Evolutionary conservation across 108 stramenopile genomes (phyloP).

Genomic region (Nitzschia putrida): DNA sequence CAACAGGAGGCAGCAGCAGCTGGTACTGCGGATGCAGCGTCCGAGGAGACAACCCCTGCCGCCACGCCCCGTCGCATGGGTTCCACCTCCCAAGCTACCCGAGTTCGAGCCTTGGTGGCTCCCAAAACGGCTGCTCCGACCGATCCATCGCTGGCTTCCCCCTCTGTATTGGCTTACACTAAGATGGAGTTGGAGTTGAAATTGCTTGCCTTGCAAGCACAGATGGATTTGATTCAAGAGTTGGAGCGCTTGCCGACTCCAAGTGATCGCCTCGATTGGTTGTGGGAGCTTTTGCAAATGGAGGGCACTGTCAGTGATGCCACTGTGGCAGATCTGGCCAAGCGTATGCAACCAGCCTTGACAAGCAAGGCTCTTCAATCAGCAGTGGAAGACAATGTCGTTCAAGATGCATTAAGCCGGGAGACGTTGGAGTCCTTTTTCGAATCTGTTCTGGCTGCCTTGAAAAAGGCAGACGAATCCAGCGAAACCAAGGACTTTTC

Average conservation of each 20-base stretch:
- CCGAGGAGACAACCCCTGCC: background rate
- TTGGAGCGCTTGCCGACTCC: slow-evolving; percentile 6
- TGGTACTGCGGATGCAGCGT: slow-evolving; percentile 7
- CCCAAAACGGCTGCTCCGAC: too few species aligned
- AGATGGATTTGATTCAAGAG: slow-evolving; percentile 30
- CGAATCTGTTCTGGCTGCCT: slow-evolving; percentile 6
- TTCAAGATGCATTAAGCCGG: background rate
- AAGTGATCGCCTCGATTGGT: slow-evolving; percentile 25
- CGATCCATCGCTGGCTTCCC: too few species aligned
- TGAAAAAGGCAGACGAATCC: background rate
- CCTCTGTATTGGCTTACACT: background rate
- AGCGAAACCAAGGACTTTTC: background rate
- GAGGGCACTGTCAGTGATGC: background rate
- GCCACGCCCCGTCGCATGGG: too few species aligned
- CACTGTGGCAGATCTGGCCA: slow-evolving; percentile 21
- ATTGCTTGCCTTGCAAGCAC: slow-evolving; percentile 30
- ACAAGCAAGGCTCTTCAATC: background rate
- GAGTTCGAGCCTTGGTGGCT: too few species aligned
- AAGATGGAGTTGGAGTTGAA: slow-evolving; percentile 36
- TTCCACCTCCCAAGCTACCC: too few species aligned
- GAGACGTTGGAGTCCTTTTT: slow-evolving; percentile 24
- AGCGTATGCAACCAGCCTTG: slow-evolving; percentile 4
- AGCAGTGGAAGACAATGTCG: slow-evolving; percentile 9
- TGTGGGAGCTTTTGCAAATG: slow-evolving; percentile 21
- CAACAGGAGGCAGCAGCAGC: background rate